phyloP scores from a whole-genome alignment of 768 basidiomycete species.

The Suillus lakei region DNA sequence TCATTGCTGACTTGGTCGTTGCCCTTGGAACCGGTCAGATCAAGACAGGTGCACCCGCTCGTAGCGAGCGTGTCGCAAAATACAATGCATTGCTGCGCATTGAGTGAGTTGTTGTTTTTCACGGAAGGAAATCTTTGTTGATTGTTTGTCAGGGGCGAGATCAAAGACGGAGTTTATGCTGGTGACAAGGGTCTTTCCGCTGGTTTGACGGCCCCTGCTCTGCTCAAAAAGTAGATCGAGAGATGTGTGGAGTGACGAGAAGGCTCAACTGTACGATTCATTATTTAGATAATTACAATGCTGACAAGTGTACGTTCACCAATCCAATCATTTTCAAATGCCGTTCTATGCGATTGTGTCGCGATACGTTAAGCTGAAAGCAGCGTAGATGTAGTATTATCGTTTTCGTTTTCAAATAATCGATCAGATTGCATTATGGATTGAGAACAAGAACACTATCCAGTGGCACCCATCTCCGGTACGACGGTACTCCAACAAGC shows the following conservation, averaged over 20 bases:
- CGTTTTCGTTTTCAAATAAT: not conserved
- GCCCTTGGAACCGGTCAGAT: constrained; percentile 93
- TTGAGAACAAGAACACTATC: not conserved
- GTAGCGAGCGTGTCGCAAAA: constrained; percentile 96
- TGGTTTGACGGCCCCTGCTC: constrained; percentile 72
- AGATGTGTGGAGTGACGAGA: constrained; percentile 8
- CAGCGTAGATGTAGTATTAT: not conserved
- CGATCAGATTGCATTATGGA: not conserved
- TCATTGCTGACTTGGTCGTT: constrained; percentile 95
- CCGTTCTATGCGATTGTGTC: not conserved
- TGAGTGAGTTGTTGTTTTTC: constrained; percentile 58
- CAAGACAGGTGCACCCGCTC: constrained; percentile 98
- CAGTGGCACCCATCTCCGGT: not conserved
- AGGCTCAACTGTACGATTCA: constrained; percentile 34
- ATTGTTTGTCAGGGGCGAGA: constrained; percentile 65
- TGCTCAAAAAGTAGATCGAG: constrained; percentile 62
- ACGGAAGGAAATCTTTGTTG: constrained; percentile 13
- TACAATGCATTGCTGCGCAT: constrained; percentile 91
- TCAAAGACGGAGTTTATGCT: constrained; percentile 72
- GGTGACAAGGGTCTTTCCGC: constrained; percentile 81
- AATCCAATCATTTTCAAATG: not conserved
- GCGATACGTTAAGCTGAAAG: not conserved
- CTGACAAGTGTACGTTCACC: constrained; percentile 31
- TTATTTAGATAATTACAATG: constrained; percentile 23
- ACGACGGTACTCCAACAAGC: too few species aligned